phyloP scores from a whole-genome alignment of 768 basidiomycete genomes.

The Pulveroboletus frians region DNA sequence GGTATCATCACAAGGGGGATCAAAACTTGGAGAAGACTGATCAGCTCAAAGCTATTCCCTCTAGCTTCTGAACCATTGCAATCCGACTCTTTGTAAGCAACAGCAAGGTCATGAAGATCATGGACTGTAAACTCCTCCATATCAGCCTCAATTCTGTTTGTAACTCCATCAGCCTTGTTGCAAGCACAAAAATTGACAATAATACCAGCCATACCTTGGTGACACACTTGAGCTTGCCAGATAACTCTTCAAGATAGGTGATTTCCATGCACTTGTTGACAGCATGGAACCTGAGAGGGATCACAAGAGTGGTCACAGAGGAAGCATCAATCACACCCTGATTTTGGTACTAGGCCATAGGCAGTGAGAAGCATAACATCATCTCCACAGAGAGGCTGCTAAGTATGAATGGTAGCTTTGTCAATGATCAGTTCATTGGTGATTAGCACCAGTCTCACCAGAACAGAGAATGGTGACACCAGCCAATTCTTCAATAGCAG shows the following conservation, averaged over 20 bases:
- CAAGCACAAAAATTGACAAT: slow-evolving; percentile 96
- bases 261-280: slow-evolving; percentile 99
- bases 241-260: slow-evolving; percentile 89
- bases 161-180: slow-evolving; percentile 92
- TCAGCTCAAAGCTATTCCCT: slow-evolving; percentile 95
- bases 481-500: slow-evolving; percentile 96
- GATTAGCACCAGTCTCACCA: slow-evolving; percentile 97
- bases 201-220: slow-evolving; percentile 99
- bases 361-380: slow-evolving; percentile 92
- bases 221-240: slow-evolving; percentile 95
- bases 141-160: slow-evolving; percentile 87
- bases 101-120: slow-evolving; percentile 93
- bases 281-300: slow-evolving; percentile 82
- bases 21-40: slow-evolving; percentile 97
- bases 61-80: slow-evolving; percentile 77
- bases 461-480: slow-evolving; percentile 99
- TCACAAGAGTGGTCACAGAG: slow-evolving; percentile 76
- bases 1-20: slow-evolving; percentile 96
- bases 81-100: slow-evolving; percentile 90
- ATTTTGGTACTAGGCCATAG: slow-evolving; percentile 95
- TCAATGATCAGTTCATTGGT: slow-evolving; percentile 99
- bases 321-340: slow-evolving; percentile 96
- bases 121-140: slow-evolving; percentile 94
- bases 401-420: slow-evolving; percentile 84
- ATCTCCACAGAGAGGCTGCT: slow-evolving; percentile 83